Base-by-base conservation (phyloP, 371 early-diverging fungal genomes). In the Mortierella sp. region DNA sequence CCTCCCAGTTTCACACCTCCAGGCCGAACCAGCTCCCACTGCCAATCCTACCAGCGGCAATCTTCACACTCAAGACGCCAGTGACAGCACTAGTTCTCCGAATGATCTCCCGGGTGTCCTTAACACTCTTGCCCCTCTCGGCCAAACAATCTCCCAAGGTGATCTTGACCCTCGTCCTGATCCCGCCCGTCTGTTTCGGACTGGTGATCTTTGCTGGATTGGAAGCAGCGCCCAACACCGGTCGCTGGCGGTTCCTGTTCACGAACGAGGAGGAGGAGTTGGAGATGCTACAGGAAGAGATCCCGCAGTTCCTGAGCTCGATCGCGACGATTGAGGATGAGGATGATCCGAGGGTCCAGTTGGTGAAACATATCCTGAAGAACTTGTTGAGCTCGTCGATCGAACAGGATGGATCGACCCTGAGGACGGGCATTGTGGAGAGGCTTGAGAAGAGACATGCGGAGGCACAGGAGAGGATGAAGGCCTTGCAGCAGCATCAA, bases 191-290 rank as follows among this genome's bases (percentile, higher is more conserved):
- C 53, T 81, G 82, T 40, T 81, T 81, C 52, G 82, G 78, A 1
- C 61, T 81, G 14, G 72, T 81, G 16, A 81, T 81, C 64, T 77
- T 77, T 71, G 82, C 82, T 19, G 82, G 82, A 44, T 50, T 81
- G 6, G 83, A 82, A 53, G 76, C 75, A 82, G 92, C 92, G 70
- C 90, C 90, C 26, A 91, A 91, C 66, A 91, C 92, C 1, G 88
- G 87, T 0, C 85, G 92, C 43, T 80, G 90, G 77, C 80, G 92
- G 50, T 81, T 91, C 26, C 76, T 90, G 52, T 90, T 89, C 67
- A 80, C 89, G 8, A 88, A 74, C 48, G 91, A 91, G 79, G 89
- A 89, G 69, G 89, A 90, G 76, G 89, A 90, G 55, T 41, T 81
- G 10, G 86, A 86, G 16, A 68, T 87, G 50, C 77, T 90, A 8